phyloP scores from a whole-genome alignment of 192 early-diverging fungal genomes.

The Linnemannia elongata region DNA sequence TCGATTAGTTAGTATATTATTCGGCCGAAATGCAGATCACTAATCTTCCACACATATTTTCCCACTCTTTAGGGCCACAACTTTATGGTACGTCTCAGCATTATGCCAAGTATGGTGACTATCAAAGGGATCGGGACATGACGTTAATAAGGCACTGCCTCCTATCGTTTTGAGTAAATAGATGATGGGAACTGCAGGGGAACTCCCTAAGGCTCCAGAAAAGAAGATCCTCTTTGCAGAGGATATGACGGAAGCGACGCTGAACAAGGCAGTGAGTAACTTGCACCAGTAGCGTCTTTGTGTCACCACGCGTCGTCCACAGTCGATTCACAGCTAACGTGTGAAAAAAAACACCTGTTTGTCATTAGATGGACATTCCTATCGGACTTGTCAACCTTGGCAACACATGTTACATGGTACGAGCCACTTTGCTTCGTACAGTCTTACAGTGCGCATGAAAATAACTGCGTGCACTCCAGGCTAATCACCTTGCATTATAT shows the following conservation, averaged over 20 bases:
- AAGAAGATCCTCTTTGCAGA: slow-evolving; percentile 86
- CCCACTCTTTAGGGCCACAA: slow-evolving; percentile 30
- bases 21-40: not conserved
- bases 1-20: not conserved
- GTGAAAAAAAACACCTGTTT: not conserved
- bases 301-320: not conserved
- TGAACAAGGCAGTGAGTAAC: slow-evolving; percentile 84
- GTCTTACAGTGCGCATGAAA: not conserved
- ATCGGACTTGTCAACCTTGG: slow-evolving; percentile 92
- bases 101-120: not conserved
- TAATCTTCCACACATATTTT: not conserved
- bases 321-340: not conserved
- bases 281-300: not conserved
- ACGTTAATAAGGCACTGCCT: not conserved
- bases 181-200: slow-evolving; percentile 98
- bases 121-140: not conserved
- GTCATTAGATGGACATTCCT: slow-evolving; percentile 85
- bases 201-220: slow-evolving; percentile 87
- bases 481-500: not conserved
- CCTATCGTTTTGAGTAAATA: slow-evolving; percentile 11
- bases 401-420: slow-evolving; percentile 89
- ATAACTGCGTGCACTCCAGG: slow-evolving; percentile 7
- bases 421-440: not conserved
- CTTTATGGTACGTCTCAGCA: slow-evolving; percentile 37
- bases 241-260: slow-evolving; percentile 91